Conservation (phyloP, 139 green algal genomes). For the Picochlorum sp. region DNA sequence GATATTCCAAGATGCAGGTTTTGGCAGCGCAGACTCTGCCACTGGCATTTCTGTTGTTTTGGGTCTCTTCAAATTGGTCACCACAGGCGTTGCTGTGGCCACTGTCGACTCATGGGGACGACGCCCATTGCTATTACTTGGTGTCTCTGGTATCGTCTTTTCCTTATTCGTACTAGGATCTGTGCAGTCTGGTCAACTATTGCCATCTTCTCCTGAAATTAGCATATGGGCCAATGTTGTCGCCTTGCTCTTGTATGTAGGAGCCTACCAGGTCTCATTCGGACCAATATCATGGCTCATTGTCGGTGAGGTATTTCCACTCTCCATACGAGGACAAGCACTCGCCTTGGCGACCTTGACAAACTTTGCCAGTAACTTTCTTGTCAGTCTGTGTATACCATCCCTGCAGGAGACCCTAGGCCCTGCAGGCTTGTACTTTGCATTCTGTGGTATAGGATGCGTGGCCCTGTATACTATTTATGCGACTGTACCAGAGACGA, state of each 20-base stretch:
- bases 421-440: slow-evolving; percentile 54
- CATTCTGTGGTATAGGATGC: slow-evolving; percentile 66
- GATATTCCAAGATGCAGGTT: slow-evolving; percentile 65
- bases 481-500: slow-evolving; percentile 79
- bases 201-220: slow-evolving; percentile 6
- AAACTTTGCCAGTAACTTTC: slow-evolving; percentile 86
- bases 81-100: slow-evolving; percentile 71
- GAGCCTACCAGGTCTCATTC: slow-evolving; percentile 84
- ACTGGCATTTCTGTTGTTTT: slow-evolving; percentile 59
- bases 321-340: slow-evolving; percentile 62
- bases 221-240: slow-evolving; percentile 48
- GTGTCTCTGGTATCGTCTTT: slow-evolving; percentile 58
- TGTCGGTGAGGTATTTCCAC: slow-evolving; percentile 83
- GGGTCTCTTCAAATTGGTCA: slow-evolving; percentile 82
- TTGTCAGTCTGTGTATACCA: slow-evolving; percentile 63
- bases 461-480: slow-evolving; percentile 59
- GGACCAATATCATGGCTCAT: slow-evolving; percentile 85
- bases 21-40: slow-evolving; percentile 38
- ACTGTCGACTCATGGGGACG: slow-evolving; percentile 69
- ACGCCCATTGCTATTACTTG: slow-evolving; percentile 74
- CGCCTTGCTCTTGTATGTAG: slow-evolving; percentile 82
- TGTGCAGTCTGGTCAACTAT: slow-evolving; percentile 10
- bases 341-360: slow-evolving; percentile 75
- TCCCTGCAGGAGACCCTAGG: slow-evolving; percentile 57
- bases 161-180: slow-evolving; percentile 51